Evolutionary conservation across 1,139 yeast genomes (phyloP).

Genomic region (Meyerozyma elateridarum): DNA sequence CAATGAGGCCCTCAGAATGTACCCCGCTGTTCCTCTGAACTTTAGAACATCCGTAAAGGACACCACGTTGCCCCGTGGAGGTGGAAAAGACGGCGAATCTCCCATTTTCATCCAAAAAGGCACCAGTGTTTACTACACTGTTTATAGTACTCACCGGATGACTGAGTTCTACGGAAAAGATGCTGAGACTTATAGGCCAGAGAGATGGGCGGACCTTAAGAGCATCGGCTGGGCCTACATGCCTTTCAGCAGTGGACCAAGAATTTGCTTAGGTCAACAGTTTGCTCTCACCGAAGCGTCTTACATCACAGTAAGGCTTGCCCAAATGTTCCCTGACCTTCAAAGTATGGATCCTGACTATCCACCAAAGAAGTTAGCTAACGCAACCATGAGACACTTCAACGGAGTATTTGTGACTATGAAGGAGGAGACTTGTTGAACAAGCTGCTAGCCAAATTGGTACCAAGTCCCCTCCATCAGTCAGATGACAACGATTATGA

Average conservation of each 20-base stretch:
- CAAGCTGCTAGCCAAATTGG: too few species aligned
- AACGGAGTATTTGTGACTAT: constrained; percentile 6
- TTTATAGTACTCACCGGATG: constrained; percentile 11
- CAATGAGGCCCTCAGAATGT: constrained; percentile 13
- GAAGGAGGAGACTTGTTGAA: too few species aligned
- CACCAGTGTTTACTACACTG: constrained; percentile 11
- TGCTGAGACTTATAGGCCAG: constrained; percentile 12
- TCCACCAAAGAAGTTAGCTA: constrained; percentile 1
- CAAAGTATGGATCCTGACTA: background rate
- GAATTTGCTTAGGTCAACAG: constrained; percentile 43
- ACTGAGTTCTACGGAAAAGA: constrained; percentile 12
- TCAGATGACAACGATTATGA: too few species aligned
- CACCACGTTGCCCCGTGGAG: constrained; percentile 14
- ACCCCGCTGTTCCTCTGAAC: constrained; percentile 14
- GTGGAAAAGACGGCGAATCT: constrained; percentile 11
- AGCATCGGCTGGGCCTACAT: constrained; percentile 37
- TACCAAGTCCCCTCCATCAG: too few species aligned
- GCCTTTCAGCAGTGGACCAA: constrained; percentile 43
- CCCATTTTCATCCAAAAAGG: constrained; percentile 14
- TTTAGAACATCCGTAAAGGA: constrained; percentile 12
- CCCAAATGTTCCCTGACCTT: background rate
- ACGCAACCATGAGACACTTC: constrained; percentile 3
- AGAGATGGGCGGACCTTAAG: constrained; percentile 12
- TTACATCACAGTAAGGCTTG: constrained; percentile 15
- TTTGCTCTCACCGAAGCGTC: constrained; percentile 44